phyloP scores from a whole-genome alignment of 78 protist genomes.

The Dictyostelium brefeldianum region DNA sequence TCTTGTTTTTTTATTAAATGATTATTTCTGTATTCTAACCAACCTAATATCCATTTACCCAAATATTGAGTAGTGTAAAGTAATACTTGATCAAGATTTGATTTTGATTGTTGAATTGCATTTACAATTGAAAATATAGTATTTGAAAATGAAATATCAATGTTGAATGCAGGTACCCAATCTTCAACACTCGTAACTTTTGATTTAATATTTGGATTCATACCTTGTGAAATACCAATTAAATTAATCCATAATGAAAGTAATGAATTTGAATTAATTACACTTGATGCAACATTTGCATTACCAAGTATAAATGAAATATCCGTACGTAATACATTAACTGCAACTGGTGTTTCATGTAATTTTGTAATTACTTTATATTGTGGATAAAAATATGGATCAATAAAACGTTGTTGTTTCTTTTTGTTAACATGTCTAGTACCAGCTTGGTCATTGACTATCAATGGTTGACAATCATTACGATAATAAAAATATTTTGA shows the following conservation, averaged over 20 bases:
- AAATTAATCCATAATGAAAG: slow-evolving; percentile 42
- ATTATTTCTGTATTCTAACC: slow-evolving; percentile 37
- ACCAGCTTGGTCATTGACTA: too few species aligned
- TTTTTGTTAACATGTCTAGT: neutral
- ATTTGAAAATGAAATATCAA: slow-evolving; percentile 33
- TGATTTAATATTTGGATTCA: slow-evolving; percentile 57
- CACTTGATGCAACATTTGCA: neutral
- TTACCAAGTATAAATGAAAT: slow-evolving; percentile 57
- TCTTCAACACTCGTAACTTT: neutral
- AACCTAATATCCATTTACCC: slow-evolving; percentile 75
- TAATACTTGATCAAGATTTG: slow-evolving; percentile 10
- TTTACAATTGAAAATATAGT: slow-evolving; percentile 52
- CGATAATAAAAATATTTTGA: neutral
- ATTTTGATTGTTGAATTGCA: neutral
- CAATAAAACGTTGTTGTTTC: neutral
- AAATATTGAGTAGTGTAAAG: slow-evolving; percentile 28
- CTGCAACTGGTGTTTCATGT: neutral
- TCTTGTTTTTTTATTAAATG: slow-evolving; percentile 19
- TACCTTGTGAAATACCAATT: slow-evolving; percentile 60
- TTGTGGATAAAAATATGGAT: slow-evolving; percentile 11
- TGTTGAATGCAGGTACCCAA: slow-evolving; percentile 53
- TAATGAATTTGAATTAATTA: neutral
- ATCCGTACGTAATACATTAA: slow-evolving; percentile 31
- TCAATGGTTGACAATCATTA: neutral
- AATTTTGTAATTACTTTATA: neutral